Evolutionary conservation across 1,284 basidiomycete species (phyloP).

Genomic region (Papiliotrema flavescens): DNA sequence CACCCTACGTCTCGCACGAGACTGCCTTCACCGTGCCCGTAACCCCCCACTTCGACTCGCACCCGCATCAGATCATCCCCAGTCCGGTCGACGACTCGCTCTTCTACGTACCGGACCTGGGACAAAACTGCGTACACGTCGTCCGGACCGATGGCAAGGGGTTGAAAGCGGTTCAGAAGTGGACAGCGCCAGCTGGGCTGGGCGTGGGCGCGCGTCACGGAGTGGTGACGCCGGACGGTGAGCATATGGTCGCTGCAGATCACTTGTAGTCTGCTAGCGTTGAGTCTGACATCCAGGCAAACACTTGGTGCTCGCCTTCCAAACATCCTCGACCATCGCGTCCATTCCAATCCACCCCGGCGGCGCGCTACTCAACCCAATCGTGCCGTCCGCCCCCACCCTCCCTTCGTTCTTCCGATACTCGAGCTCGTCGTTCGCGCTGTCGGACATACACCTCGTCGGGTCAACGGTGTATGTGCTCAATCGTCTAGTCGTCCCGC

Average conservation of each 20-base stretch:
- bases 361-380: neutral
- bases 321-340: constrained; percentile 1
- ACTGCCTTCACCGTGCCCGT: neutral
- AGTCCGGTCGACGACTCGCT: neutral
- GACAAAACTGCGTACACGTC: constrained; percentile 1
- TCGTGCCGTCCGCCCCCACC: neutral
- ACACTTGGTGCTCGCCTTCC: constrained; percentile 3
- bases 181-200: neutral
- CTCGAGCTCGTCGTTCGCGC: constrained; percentile 1
- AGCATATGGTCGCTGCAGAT: neutral
- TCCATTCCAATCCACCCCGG: neutral
- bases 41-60: neutral
- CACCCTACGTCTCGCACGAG: neutral
- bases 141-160: neutral
- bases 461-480: constrained; percentile 2
- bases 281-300: neutral
- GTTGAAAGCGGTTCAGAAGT: neutral
- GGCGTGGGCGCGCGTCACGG: constrained; percentile 7
- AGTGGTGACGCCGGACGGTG: constrained; percentile 5
- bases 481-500: constrained; percentile 1
- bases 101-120: constrained; percentile 8
- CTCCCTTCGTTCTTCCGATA: neutral
- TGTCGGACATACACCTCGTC: constrained; percentile 1
- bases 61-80: constrained; percentile 9
- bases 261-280: no score